Base-by-base conservation (phyloP, 1,284 basidiomycete species). In the Cryptococcus neoformans region DNA sequence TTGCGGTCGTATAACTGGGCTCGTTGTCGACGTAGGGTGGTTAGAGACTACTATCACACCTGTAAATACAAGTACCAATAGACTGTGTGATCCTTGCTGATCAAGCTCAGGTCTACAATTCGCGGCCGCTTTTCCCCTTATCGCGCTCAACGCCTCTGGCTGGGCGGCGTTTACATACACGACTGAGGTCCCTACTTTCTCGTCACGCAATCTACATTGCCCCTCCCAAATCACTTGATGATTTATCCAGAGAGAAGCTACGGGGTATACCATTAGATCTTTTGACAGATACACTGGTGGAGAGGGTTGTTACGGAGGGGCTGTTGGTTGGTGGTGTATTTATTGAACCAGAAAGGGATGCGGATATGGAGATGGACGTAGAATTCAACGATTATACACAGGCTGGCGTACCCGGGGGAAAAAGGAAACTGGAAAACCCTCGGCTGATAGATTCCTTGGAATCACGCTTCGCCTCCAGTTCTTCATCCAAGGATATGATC, bases 1-100 rank as follows among this genome's bases (percentile, higher is more conserved):
- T 1, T 84, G 87, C 1, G 95, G 96, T 4, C 81, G 89, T 57
- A 88, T 92, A 62, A 93, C 92, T 0, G 95, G 94, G 1, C 83
- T 99, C 6, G 94, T 98, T 0, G 80, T 99, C 2, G 93, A 98
- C 67, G 87, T 87, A 62, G 96, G 95, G 0, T 87, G 94, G 72
- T 82, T 95, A 1, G 93, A 99, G 75, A 88, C 92, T 0, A 88
- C 87, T 2, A 85, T 87, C 7, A 82, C 95, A 44, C 92, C 95
- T 0, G 94, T 95, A 68, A 55, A 88, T 80, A 11, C 11, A 16
- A 41, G 11, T 41, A 3, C 40, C 40, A 41, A 6, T 41, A 6
- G 2, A 6, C 4, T 41, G 28, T 8, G 9, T 37, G 42, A 44
- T 28, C 7, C 36, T 14, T 44, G 11, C 39, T 5, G 4, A 40